Conservation (phyloP, 2,329 filamentous ascomycete genomes). For the Esteya vermicola region DNA sequence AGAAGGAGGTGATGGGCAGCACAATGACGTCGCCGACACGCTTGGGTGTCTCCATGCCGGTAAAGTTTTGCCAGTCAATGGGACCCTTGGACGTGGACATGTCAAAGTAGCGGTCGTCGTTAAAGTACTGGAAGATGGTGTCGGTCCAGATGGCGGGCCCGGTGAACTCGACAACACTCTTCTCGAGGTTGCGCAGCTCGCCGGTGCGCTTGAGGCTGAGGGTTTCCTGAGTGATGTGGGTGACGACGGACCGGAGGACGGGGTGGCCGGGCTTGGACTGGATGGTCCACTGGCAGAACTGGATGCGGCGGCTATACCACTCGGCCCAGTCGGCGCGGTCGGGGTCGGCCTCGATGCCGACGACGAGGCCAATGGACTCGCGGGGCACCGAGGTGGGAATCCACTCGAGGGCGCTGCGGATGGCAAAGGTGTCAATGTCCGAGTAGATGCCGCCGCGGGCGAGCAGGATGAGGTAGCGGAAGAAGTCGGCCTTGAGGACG, state of each 20-base stretch:
- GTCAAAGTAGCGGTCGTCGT: slow-evolving; percentile 79
- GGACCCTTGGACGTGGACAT: slow-evolving; percentile 54
- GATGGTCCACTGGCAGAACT: slow-evolving; percentile 99
- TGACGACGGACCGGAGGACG: slow-evolving; percentile 73
- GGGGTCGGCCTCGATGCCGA: slow-evolving; percentile 94
- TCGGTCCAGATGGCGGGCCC: slow-evolving; percentile 95
- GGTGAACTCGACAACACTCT: slow-evolving; percentile 82
- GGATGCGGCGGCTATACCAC: slow-evolving; percentile 92
- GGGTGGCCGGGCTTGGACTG: slow-evolving; percentile 92
- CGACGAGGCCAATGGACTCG: slow-evolving; percentile 67
- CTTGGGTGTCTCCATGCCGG: slow-evolving; percentile 67
- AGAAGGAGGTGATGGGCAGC: slow-evolving; percentile 93
- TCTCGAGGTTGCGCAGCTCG: slow-evolving; percentile 45
- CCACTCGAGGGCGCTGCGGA: slow-evolving; percentile 79
- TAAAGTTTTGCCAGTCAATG: slow-evolving; percentile 81
- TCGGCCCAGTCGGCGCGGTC: slow-evolving; percentile 84
- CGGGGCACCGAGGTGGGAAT: slow-evolving; percentile 65
- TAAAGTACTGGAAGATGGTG: slow-evolving; percentile 82
- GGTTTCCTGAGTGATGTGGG: slow-evolving; percentile 72
- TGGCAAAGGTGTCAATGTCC: slow-evolving; percentile 80
- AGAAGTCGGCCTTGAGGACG: slow-evolving; percentile 68
- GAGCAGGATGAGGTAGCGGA: slow-evolving; percentile 56
- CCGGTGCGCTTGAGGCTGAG: slow-evolving; percentile 57
- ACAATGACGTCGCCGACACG: slow-evolving; percentile 90
- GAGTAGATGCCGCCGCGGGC: slow-evolving; percentile 59